Base-by-base conservation (phyloP, 148 eudicot species). In the Fallopia convolvulus region DNA sequence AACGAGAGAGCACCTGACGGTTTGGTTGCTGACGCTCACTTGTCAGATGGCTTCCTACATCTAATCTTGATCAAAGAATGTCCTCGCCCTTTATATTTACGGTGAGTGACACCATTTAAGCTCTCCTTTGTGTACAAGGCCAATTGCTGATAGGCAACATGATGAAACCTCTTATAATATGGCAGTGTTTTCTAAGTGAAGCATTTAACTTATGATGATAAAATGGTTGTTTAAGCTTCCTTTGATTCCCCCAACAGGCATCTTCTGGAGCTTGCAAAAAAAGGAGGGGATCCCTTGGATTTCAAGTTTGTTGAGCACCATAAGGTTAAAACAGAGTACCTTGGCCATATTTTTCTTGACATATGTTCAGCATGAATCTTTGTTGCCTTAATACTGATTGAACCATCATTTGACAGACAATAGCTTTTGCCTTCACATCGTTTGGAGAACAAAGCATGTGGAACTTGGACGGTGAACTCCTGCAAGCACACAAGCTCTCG, bases 1-100 rank as follows among this genome's bases (percentile, higher is more conserved):
- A 96, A 96, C 83, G 99, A 91, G 81, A 93, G 87, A 75, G 98
- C 99, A 33, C 98, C 99, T 17, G 98, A 96, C 82, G 99, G 99
- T 76, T 85, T 96, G 85, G 99, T 93, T 39, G 98, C 94, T 39
- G 92, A 93, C 81, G 99, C 99, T 40, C 99, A 96, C 79, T 92
- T 96, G 79, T 86, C 97, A 71, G 98, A 96, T 79, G 99, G 98
- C 41, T 92, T 87, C 75, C 72, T 96, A 80, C 94, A 91, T 89
- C 90, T 93, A 32, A 84, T 96, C 79, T 83, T 96, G 76, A 82
- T 96, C 39, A 93, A 88, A 77, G 93, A 91, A 63, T 96, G 99
- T 80, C 91, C 97, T 77, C 98, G 81, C 71, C 86, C 97, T 23
- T 84, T 80, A 46, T 96, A 96, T 83, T 81, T 96, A 80, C 84